Evolutionary conservation across 805 yeast species (phyloP), one percentile per base, ranked within the genome.

Genomic region (Tetrapisispora arboricola): DNA sequence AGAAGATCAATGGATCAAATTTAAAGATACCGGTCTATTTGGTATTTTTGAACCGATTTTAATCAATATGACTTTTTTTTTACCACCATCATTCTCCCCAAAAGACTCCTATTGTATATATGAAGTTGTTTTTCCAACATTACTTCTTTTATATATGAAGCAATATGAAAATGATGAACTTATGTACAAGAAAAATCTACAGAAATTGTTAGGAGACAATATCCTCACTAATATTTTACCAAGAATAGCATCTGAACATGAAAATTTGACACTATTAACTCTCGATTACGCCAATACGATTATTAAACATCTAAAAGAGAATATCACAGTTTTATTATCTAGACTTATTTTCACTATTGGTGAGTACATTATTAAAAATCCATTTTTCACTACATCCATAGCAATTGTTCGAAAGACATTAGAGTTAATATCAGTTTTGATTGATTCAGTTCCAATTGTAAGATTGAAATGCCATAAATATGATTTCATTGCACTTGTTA

Each of bases 291-390:
- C 46, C 4, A 39, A 19, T 6, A 24, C 29, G 1, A 25, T 45
- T 2, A 13, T 54, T 1, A 29, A 37, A 5, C 35, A 38, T 13
- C 36, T 55, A 19, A 32, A 41, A 10, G 39, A 16, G 11, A 26
- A 45, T 17, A 28, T 49, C 1, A 44, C 51, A 1, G 32, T 47
- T 12, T 48, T 49, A 35, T 27, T 57, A 20, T 55, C 54, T 28
- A 50, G 63, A 27, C 36, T 55, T 3, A 45, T 56, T 11, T 56
- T 50, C 36, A 46, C 46, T 2, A 8, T 58, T 18, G 65, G 64
- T 1, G 60, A 59, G 30, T 48, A 44, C 29, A 34, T 56, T 13
- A 47, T 60, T 2, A 47, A 50, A 36, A 55, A 55, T 43, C 57
- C 62, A 9, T 57, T 50, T 38, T 45, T 57, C 22, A 51, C 62